These are phyloP conservation scores for Vaccinium myrtillus DNA, from an alignment of 148 eudicot species.

Conservation along the genomic window DNA sequence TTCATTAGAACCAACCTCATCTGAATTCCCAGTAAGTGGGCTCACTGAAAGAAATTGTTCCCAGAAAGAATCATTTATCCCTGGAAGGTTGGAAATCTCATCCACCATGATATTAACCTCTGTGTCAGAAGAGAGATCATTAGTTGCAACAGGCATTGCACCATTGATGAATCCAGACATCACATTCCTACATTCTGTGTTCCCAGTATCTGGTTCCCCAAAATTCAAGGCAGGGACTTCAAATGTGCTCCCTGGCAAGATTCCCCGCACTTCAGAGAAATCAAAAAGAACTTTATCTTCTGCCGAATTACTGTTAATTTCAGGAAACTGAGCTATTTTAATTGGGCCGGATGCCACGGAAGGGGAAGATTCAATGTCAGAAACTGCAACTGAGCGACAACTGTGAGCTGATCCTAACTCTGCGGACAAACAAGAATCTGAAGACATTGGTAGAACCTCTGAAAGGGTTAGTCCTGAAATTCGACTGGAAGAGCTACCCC, in stretches of 20 bases:
- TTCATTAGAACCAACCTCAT: conserved; percentile 42
- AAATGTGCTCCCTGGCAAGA: conserved; percentile 20
- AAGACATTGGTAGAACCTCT: conserved; percentile 42
- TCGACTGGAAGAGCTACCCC: conserved; percentile 31
- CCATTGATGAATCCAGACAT: conserved; percentile 33
- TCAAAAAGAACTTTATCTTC: conserved; percentile 27
- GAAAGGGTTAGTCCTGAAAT: conserved; percentile 58
- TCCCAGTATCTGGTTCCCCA: conserved; percentile 29
- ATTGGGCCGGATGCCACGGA: conserved; percentile 17
- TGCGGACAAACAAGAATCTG: conserved; percentile 30
- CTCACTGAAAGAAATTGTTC: conserved; percentile 73
- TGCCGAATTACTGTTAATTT: conserved; percentile 22
- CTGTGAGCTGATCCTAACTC: conserved; percentile 28
- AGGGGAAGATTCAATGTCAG: conserved; percentile 33
- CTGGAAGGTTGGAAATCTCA: conserved; percentile 61
- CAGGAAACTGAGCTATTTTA: conserved; percentile 29
- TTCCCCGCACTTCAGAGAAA: conserved; percentile 26
- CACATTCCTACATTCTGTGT: conserved; percentile 27
- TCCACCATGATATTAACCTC: conserved; percentile 46
- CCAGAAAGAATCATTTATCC: conserved; percentile 80
- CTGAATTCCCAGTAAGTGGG: conserved; percentile 40
- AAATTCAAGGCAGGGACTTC: conserved; percentile 31
- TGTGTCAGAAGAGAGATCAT: conserved; percentile 37
- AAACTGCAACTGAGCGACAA: conserved; percentile 20
- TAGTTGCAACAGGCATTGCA: conserved; percentile 28